Conservation (phyloP, 2,329 filamentous ascomycete species). For the Mycocentrospora acerina region DNA sequence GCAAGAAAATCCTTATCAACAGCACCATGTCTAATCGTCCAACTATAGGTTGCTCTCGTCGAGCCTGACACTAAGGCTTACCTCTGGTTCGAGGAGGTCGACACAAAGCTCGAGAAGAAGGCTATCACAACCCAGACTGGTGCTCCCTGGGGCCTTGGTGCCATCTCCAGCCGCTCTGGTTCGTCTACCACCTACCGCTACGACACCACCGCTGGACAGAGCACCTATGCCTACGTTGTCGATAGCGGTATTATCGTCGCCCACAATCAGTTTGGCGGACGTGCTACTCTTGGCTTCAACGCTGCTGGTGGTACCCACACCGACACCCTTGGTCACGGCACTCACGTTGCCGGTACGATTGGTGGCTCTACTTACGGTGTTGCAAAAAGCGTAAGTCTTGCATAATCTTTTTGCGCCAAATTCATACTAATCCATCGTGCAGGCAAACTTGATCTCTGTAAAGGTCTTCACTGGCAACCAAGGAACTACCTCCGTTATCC, state of each 20-base stretch:
- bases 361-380: conserved; percentile 20
- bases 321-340: conserved; percentile 27
- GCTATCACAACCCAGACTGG: conserved; percentile 18
- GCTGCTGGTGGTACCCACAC: conserved; percentile 8
- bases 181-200: conserved; percentile 18
- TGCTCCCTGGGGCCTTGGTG: conserved; percentile 25
- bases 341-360: conserved; percentile 19
- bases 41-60: conserved; percentile 11
- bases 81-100: conserved; percentile 13
- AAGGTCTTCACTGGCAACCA: conserved; percentile 23
- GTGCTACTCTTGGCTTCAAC: conserved; percentile 20
- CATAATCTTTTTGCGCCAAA: neutral
- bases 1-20: neutral
- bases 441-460: conserved; percentile 28
- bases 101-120: conserved; percentile 12
- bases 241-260: conserved; percentile 60
- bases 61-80: conserved; percentile 17
- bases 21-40: neutral
- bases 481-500: conserved; percentile 11
- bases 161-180: conserved; percentile 16
- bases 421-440: neutral
- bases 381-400: conserved; percentile 8
- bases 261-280: conserved; percentile 45
- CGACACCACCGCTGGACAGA: conserved; percentile 14
- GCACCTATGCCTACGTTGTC: conserved; percentile 58